These are phyloP conservation scores for Chimonanthus praecox DNA, from an alignment of 164 flowering plant genomes.

Conservation along the genomic window DNA sequence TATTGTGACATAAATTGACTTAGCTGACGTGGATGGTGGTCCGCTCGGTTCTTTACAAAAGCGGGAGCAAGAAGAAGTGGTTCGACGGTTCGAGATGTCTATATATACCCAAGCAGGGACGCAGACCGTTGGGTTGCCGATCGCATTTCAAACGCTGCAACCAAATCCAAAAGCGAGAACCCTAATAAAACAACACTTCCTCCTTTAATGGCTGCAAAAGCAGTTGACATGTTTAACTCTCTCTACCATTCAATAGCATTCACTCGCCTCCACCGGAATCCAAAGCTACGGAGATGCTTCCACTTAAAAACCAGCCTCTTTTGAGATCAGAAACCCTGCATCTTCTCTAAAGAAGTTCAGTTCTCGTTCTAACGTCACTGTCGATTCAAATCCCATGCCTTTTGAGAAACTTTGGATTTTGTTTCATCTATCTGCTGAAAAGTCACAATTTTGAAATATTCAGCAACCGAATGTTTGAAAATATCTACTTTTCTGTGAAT, in stretches of 20 bases:
- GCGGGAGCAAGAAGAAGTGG: not conserved
- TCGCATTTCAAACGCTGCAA: not conserved
- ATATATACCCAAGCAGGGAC: not conserved
- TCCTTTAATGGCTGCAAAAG: slow-evolving; percentile 2
- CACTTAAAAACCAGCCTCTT: not conserved
- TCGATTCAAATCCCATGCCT: not conserved
- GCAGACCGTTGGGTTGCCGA: not conserved
- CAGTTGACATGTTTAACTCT: not conserved
- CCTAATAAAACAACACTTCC: not conserved
- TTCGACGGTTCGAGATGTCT: not conserved
- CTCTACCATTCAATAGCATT: not conserved
- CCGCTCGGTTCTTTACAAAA: not conserved
- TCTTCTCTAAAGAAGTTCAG: not conserved
- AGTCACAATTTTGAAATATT: not conserved
- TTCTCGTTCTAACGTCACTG: not conserved
- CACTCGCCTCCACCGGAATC: not conserved
- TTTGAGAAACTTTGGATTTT: not conserved
- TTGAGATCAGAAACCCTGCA: slow-evolving; percentile 1
- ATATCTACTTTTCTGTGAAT: not conserved
- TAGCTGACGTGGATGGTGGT: not conserved
- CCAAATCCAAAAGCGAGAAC: too few relatives aligned
- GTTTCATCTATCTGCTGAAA: not conserved
- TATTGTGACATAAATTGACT: not conserved
- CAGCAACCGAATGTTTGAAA: not conserved
- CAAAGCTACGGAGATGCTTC: slow-evolving; percentile 3